Evolutionary conservation across 345 rosid species (phyloP).

Genomic region (Eucalyptus erythrocorys): DNA sequence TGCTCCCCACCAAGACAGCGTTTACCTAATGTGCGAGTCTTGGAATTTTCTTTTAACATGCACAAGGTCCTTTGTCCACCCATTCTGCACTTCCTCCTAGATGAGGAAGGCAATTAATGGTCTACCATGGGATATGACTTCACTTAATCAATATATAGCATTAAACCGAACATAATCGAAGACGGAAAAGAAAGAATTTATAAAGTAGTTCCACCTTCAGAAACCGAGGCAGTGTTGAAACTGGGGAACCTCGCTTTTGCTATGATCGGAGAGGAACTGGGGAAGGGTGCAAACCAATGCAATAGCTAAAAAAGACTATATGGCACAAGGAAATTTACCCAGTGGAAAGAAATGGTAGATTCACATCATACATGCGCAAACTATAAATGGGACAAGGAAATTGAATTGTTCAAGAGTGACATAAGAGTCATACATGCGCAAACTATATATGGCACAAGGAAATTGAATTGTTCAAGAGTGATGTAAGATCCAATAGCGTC

Average conservation of each 20-base stretch:
- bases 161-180: not conserved
- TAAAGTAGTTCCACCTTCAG: constrained; percentile 38
- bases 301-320: not conserved
- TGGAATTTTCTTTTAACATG: not conserved
- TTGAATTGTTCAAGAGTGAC: no score
- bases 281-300: not conserved
- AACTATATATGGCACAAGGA: no score
- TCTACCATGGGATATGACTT: not conserved
- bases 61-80: constrained; percentile 63
- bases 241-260: no score
- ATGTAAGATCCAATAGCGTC: not conserved
- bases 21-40: not conserved
- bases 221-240: constrained; percentile 44
- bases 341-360: not conserved
- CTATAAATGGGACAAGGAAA: no score
- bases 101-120: not conserved
- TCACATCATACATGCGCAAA: not conserved
- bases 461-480: not conserved
- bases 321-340: not conserved
- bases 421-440: no score
- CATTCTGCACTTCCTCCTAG: constrained; percentile 82
- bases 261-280: not conserved
- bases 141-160: not conserved
- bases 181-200: not conserved
- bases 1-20: not conserved